Base-by-base conservation (phyloP, 75 land plant genomes). In the Cupressus sempervirens region DNA sequence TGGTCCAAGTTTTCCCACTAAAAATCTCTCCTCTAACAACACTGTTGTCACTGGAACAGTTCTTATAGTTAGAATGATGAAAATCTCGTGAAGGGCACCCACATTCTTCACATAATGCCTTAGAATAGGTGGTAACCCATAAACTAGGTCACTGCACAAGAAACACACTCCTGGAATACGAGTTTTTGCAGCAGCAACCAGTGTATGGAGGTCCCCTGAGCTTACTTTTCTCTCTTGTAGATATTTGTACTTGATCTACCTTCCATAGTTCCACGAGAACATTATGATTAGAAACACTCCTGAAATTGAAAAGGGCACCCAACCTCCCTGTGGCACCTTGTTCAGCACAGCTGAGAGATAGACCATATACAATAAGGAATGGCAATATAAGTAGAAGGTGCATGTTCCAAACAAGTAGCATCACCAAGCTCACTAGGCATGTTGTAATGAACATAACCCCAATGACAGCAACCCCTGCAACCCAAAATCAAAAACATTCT, bases 391-490 rank as follows among this genome's bases (percentile, higher is more conserved):
- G 85, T 14, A 86, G 10, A 9, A 91, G 2, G 8, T 80, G 70
- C 35, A 84, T 83, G 45, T 86, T 54, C 93, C 94, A 93, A 26
- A 92, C 43, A 36, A 89, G 84, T 4, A 90, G 84, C 92, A 92
- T 93, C 32, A 91, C 91, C 53, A 93, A 52, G 40, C 87, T 81
- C 86, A 90, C 84, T 48, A 93, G 68, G 30, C 70, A 86, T 30
- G 94, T 93, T 70, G 93, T 93, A 29, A 93, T 92, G 62, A 93
- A 67, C 94, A 93, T 93, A 18, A 93, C 94, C 30, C 84, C 85
- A 20, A 93, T 87, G 80, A 93, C 91, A 13, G 89, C 89, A 50
- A 89, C 91, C 23, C 93, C 92, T 92, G 91, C 84, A 89, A 4
- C 36, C 50, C 26, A 32, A 82, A 14, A 53, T 32, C 5, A 43